Percentiles rank a stretch among this genome's conserved stretches.
phyloP scores from a whole-genome alignment of 805 yeast genomes.

The Starmerella apis region DNA sequence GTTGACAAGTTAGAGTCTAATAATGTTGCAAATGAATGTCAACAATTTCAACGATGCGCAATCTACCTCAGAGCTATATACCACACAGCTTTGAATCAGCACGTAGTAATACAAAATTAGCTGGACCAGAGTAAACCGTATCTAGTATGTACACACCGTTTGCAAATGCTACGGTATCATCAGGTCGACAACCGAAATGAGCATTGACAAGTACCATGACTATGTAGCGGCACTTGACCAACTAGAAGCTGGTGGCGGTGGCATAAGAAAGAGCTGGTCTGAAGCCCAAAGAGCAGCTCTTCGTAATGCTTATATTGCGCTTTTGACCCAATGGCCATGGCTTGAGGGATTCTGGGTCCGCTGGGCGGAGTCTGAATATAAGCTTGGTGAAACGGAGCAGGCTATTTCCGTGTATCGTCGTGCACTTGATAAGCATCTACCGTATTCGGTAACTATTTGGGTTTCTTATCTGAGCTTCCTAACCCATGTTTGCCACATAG shows the following conservation, averaged over 20 bases:
- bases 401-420: conserved; percentile 31
- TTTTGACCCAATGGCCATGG: conserved; percentile 31
- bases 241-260: conserved; percentile 4
- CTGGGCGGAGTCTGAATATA: conserved; percentile 34
- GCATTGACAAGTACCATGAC: background rate
- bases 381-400: conserved; percentile 27
- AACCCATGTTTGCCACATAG: conserved; percentile 23
- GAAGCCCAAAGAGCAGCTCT: background rate
- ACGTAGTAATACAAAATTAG: background rate
- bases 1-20: too few species aligned
- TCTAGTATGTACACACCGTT: background rate
- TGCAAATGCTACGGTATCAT: background rate
- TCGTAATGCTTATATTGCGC: conserved; percentile 3
- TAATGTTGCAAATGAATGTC: too few species aligned
- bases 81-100: background rate
- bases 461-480: conserved; percentile 32
- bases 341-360: conserved; percentile 37
- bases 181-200: background rate
- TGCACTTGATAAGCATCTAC: conserved; percentile 29
- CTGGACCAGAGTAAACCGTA: background rate
- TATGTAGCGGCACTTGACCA: background rate
- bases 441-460: conserved; percentile 34
- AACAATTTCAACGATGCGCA: too few species aligned
- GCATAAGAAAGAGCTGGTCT: background rate
- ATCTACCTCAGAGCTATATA: too few species aligned